phyloP scores from a whole-genome alignment of 1,139 yeast species.

The Meyerozyma athensensis region DNA sequence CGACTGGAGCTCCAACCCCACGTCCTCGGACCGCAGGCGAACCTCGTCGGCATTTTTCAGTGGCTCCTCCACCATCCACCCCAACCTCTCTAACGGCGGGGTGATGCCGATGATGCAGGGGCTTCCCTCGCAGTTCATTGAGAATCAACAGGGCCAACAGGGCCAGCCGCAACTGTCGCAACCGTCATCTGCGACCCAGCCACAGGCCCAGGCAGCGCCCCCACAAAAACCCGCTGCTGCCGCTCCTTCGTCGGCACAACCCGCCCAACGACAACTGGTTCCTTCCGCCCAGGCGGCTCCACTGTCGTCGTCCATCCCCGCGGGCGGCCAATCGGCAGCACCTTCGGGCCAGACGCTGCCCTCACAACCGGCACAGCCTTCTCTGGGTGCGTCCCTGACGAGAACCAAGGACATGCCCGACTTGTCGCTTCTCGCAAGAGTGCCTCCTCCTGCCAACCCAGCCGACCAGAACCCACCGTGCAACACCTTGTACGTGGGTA shows the following conservation, averaged over 20 bases:
- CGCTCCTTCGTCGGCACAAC: slow-evolving; percentile 1
- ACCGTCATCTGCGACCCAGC: background rate
- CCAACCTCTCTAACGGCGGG: background rate
- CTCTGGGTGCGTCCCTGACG: slow-evolving; percentile 6
- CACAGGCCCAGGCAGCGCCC: background rate
- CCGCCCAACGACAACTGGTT: slow-evolving; percentile 6
- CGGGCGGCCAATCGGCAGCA: slow-evolving; percentile 4
- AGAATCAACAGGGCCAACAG: background rate
- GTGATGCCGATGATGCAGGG: slow-evolving; percentile 2
- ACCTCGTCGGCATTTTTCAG: slow-evolving; percentile 32
- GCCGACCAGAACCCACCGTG: slow-evolving; percentile 99
- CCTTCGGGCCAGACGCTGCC: slow-evolving; percentile 6
- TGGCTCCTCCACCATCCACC: background rate
- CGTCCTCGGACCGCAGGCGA: slow-evolving; percentile 23
- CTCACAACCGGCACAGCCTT: slow-evolving; percentile 5
- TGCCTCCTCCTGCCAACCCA: slow-evolving; percentile 96
- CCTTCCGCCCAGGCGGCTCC: slow-evolving; percentile 2
- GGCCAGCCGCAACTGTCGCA: background rate
- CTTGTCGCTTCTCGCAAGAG: slow-evolving; percentile 64
- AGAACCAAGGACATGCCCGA: slow-evolving; percentile 53
- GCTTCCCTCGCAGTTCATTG: slow-evolving; percentile 1
- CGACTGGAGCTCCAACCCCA: slow-evolving; percentile 24
- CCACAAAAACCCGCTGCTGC: background rate
- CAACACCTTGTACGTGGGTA: slow-evolving; percentile 93
- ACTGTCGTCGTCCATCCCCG: slow-evolving; percentile 3